Conservation (phyloP, 2,329 filamentous ascomycete genomes). For the Dactylellina leptospora region DNA sequence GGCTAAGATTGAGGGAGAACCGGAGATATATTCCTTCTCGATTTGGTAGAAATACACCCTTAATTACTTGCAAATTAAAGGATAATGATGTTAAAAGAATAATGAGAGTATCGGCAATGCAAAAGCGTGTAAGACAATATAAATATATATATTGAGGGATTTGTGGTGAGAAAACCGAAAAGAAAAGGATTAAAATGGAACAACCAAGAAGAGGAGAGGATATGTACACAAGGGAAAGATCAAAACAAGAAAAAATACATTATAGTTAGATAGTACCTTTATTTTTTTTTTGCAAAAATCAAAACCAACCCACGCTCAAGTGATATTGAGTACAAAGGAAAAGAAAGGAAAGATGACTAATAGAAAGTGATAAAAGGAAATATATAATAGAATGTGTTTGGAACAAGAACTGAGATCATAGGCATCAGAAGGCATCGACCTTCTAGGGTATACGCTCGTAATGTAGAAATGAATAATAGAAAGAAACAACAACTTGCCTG, state of each 20-base stretch:
- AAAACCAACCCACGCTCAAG: background rate
- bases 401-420: constrained; percentile 1
- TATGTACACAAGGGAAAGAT: background rate
- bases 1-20: no score
- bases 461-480: background rate
- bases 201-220: background rate
- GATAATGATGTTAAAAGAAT: no score
- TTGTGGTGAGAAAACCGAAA: background rate
- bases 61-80: no score
- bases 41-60: no score
- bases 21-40: no score
- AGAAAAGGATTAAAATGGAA: background rate
- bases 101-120: no score
- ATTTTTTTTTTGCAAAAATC: background rate
- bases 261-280: constrained; percentile 11
- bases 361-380: constrained; percentile 9
- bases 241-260: constrained; percentile 6
- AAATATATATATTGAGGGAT: no score
- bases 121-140: no score
- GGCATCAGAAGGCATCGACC: background rate
- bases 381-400: constrained; percentile 1
- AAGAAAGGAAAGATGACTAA: background rate
- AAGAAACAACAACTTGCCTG: background rate
- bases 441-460: constrained; percentile 1
- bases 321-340: background rate